phyloP scores from a whole-genome alignment of 1,139 yeast genomes.

The Ogataea hybrid region DNA sequence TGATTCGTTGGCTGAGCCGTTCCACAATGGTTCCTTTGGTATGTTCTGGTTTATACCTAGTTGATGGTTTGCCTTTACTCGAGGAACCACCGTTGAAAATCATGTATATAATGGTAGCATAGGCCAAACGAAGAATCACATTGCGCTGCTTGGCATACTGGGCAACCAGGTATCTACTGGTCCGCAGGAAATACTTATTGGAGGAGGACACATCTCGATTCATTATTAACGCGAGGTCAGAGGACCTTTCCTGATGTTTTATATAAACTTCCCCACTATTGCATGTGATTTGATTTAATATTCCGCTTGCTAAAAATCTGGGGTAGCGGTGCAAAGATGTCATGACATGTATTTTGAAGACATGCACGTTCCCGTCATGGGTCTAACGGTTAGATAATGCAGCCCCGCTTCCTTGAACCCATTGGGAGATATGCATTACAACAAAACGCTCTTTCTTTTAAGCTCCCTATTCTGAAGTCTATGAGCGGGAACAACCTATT shows the following conservation, averaged over 20 bases:
- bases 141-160: slow-evolving; percentile 27
- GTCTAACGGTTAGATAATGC: background rate
- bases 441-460: slow-evolving; percentile 1
- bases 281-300: slow-evolving; percentile 7
- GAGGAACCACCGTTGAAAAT: slow-evolving; percentile 28
- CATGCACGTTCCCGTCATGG: background rate
- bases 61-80: slow-evolving; percentile 3
- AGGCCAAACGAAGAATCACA: slow-evolving; percentile 47
- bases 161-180: slow-evolving; percentile 29
- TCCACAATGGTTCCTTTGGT: slow-evolving; percentile 1
- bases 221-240: background rate
- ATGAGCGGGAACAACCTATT: slow-evolving; percentile 11
- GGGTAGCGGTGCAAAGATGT: slow-evolving; percentile 10
- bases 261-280: slow-evolving; percentile 8
- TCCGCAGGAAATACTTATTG: slow-evolving; percentile 12
- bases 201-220: background rate
- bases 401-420: background rate
- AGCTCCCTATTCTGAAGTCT: background rate
- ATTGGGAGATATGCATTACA: background rate
- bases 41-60: background rate
- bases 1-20: slow-evolving; percentile 9
- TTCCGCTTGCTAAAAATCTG: slow-evolving; percentile 5
- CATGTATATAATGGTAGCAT: slow-evolving; percentile 36
- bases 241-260: too few relatives aligned
- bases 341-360: background rate